A percentile compares a stretch with the other conserved stretches of the same genome.
Evolutionary conservation across 139 green algal genomes (phyloP).

Genomic region (Chlorella sp.): DNA sequence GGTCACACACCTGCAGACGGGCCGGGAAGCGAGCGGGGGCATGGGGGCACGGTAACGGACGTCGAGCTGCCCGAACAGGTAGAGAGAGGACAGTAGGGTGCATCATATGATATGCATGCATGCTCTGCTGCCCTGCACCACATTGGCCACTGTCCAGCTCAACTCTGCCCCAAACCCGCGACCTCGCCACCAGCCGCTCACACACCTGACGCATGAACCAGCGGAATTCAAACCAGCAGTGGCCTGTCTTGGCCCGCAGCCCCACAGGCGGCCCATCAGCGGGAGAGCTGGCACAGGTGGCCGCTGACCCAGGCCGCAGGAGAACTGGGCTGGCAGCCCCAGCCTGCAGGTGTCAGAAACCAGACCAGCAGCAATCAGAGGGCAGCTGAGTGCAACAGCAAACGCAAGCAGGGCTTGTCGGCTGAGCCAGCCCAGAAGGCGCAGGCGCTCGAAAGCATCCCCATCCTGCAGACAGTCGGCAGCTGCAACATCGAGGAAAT

Average conservation of each 20-base stretch:
- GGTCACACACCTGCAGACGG: conserved; percentile 38
- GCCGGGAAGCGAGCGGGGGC: neutral
- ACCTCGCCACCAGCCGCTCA: neutral
- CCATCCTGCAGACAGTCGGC: neutral
- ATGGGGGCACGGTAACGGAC: too few species aligned
- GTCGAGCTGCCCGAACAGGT: too few species aligned
- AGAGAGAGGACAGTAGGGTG: neutral
- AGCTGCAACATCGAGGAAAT: too few species aligned
- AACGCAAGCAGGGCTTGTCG: neutral
- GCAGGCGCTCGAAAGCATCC: too few species aligned
- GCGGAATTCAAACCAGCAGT: conserved; percentile 55
- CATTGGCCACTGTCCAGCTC: neutral
- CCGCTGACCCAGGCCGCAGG: neutral
- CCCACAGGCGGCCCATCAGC: neutral
- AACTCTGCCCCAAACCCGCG: neutral
- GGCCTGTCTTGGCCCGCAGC: neutral
- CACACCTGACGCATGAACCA: conserved; percentile 44
- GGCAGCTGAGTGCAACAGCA: too few species aligned
- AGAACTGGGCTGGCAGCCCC: neutral
- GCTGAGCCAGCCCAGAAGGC: too few species aligned
- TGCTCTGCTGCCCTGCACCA: neutral
- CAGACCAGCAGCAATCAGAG: too few species aligned
- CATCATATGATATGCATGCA: neutral
- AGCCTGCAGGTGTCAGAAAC: neutral
- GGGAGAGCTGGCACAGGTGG: neutral